Evolutionary conservation across 1,284 basidiomycete species (phyloP).

Genomic region (Peniophora sp.): DNA sequence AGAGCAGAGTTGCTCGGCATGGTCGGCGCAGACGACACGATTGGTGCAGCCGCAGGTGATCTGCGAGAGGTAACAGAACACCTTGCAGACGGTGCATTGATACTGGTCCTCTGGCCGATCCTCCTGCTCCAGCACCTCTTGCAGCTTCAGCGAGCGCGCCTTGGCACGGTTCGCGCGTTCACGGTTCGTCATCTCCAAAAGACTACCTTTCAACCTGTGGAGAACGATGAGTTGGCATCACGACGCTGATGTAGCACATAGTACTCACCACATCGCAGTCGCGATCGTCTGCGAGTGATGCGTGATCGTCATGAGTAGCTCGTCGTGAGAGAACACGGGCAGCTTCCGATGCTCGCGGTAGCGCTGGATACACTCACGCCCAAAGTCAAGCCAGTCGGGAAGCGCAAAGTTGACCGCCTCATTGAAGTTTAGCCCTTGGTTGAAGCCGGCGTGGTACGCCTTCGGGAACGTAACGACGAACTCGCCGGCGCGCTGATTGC

Average conservation of each 20-base stretch:
- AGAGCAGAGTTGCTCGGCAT: neutral
- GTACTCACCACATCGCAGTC: constrained; percentile 82
- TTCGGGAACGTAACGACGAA: constrained; percentile 98
- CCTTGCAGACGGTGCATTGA: constrained; percentile 91
- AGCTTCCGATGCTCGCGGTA: constrained; percentile 87
- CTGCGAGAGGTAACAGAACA: constrained; percentile 94
- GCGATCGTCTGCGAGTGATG: constrained; percentile 90
- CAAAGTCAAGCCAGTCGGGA: constrained; percentile 90
- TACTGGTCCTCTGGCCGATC: constrained; percentile 91
- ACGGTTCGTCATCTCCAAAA: constrained; percentile 85
- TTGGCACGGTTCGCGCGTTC: constrained; percentile 67
- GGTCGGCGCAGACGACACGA: constrained; percentile 77
- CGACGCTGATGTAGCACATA: neutral
- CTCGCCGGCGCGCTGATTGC: constrained; percentile 96
- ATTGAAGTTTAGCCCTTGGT: constrained; percentile 97
- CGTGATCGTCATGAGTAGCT: constrained; percentile 91
- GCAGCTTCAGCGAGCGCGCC: constrained; percentile 49
- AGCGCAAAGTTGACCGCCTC: constrained; percentile 99
- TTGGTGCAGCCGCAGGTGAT: constrained; percentile 74
- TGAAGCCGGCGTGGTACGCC: constrained; percentile 98
- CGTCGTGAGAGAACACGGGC: constrained; percentile 98
- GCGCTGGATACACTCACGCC: constrained; percentile 80
- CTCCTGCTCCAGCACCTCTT: constrained; percentile 67
- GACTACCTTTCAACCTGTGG: constrained; percentile 71
- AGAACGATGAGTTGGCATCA: constrained; percentile 3